These are phyloP conservation scores for Ophiostoma australiae DNA, from an alignment of 2,329 filamentous ascomycete genomes.

Conservation along the genomic window DNA sequence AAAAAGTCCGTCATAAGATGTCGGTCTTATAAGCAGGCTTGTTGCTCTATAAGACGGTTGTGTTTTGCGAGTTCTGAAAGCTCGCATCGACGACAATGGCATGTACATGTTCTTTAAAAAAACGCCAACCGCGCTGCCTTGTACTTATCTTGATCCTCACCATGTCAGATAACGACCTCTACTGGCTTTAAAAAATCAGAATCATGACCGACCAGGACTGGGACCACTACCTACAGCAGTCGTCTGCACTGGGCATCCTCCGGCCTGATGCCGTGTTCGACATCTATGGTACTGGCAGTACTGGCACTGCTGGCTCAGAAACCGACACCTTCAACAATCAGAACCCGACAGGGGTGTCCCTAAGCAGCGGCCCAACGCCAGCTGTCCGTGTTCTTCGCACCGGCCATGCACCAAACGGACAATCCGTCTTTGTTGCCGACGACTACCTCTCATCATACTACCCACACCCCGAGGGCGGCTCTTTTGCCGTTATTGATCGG, in stretches of 20 bases:
- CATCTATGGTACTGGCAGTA: slow-evolving; percentile 32
- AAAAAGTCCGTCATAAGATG: not conserved
- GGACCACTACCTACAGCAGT: slow-evolving; percentile 30
- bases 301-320: slow-evolving; percentile 25
- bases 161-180: not conserved
- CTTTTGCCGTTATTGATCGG: not conserved
- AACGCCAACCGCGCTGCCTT: not conserved
- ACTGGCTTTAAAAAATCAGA: not conserved
- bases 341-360: not conserved
- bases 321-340: not conserved
- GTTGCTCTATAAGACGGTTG: not conserved
- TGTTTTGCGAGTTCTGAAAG: not conserved
- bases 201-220: slow-evolving; percentile 26
- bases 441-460: not conserved
- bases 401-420: not conserved
- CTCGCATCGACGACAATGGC: not conserved
- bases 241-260: slow-evolving; percentile 31
- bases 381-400: not conserved
- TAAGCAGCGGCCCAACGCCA: not conserved
- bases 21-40: not conserved
- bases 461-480: not conserved
- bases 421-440: not conserved
- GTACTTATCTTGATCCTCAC: not conserved
- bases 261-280: slow-evolving; percentile 31
- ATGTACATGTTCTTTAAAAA: not conserved